Conservation (phyloP, 139 green algal genomes). For the Chlorella sp. region DNA sequence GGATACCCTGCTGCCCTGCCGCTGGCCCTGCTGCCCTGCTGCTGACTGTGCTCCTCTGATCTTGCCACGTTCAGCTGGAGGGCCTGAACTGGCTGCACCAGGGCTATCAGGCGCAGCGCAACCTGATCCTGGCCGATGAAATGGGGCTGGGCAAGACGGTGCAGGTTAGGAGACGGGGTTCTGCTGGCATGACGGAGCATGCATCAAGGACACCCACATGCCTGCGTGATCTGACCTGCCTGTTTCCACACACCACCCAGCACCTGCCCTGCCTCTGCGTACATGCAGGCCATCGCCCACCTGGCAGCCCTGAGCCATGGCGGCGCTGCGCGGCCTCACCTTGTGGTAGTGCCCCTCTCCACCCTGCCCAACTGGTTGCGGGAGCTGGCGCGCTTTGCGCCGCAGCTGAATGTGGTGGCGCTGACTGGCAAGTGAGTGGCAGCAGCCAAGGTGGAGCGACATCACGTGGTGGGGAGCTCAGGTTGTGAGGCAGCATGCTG, state of each 20-base stretch:
- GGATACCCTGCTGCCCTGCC: too few relatives aligned
- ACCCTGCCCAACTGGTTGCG: constrained; percentile 31
- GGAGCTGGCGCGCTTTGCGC: constrained; percentile 27
- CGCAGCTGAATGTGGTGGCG: constrained; percentile 29
- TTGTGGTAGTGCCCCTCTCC: constrained; percentile 25
- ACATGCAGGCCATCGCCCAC: constrained; percentile 19
- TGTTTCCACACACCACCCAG: too few relatives aligned
- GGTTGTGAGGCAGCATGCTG: not conserved
- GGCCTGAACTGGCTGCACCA: constrained; percentile 27
- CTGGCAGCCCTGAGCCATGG: constrained; percentile 4
- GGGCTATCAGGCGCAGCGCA: not conserved
- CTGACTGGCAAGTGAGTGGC: not conserved
- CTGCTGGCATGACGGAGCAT: too few relatives aligned
- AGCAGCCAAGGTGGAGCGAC: too few relatives aligned
- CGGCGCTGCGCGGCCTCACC: not conserved
- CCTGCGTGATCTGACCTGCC: too few relatives aligned
- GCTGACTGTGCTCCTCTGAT: too few relatives aligned
- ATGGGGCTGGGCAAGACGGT: constrained; percentile 35
- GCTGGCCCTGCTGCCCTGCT: too few relatives aligned
- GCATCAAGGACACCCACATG: too few relatives aligned
- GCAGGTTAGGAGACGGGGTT: not conserved
- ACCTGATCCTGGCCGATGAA: constrained; percentile 28
- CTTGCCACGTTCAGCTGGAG: constrained; percentile 14
- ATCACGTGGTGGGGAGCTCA: not conserved
- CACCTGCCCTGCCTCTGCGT: too few relatives aligned